Base-by-base conservation (phyloP, 768 basidiomycete genomes). In the Trametes cubensis region DNA sequence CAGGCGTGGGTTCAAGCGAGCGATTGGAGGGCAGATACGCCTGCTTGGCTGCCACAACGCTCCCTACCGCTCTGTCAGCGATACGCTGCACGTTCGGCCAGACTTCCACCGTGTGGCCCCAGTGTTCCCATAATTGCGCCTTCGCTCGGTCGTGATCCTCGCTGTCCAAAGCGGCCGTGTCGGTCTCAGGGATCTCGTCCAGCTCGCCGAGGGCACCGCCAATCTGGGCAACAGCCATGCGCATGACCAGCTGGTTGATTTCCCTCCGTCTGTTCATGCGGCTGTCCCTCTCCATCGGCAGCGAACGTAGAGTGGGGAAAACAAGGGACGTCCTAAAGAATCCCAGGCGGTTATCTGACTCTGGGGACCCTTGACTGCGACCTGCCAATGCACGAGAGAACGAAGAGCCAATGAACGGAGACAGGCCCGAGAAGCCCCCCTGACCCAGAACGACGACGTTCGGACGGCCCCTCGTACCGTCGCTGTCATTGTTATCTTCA, bases 161-260 rank as follows among this genome's bases (percentile, higher is more conserved):
- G 30, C 61, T 64, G 23, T 66, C 67, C 54, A 70, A 67, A n/a
- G 52, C 23, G 2, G 66, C 50, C 28, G 70, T 70, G 41, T 50
- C 59, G 25, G 62, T 40, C 13, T 68, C 65, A 59, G 39, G 64
- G 44, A 21, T 25, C 38, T 53, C 58, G 60, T 75, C 70, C 34
- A 74, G 70, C 26, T 71, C 66, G 47, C 85, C 85, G 6, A 92
- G 69, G 7, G 77, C 68, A 13, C 92, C 93, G 11, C 92, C 92
- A 7, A 92, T 80, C 0, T 83, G 82, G 38, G 88, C 89, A 40
- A 93, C 79, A 6, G 85, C 92, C 85, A 92, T 91, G n/a, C 90
- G 84, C 80, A 92, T 88, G 0, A 84, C 86, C 47, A 94, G 75
- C 68, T 91, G 87, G 71, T 94, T 94, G 57, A 92, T 84, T 66